phyloP scores from a whole-genome alignment of 495 filamentous ascomycete genomes.

The Corynascus novoguineensis region DNA sequence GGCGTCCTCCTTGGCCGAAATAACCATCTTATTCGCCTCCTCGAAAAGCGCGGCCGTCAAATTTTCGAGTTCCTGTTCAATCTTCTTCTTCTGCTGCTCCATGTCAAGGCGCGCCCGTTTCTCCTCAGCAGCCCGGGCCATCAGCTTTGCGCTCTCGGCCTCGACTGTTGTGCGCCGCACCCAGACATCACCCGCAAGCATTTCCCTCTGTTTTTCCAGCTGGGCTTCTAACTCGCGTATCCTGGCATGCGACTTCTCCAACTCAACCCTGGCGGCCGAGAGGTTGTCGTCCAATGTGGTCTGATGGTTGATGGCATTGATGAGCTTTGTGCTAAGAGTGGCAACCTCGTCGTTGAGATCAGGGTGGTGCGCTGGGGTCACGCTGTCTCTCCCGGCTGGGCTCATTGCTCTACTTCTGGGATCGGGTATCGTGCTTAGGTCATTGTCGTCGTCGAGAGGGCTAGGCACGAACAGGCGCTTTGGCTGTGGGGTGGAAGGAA shows the following conservation, averaged over 20 bases:
- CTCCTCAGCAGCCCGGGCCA: conserved; percentile 52
- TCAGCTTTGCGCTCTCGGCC: conserved; percentile 37
- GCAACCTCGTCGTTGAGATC: conserved; percentile 86
- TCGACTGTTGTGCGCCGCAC: conserved; percentile 51
- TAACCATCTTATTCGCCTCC: conserved; percentile 97
- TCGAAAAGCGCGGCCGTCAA: conserved; percentile 88
- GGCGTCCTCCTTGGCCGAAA: conserved; percentile 46
- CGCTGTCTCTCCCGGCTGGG: conserved; percentile 25
- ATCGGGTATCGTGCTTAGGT: conserved; percentile 47
- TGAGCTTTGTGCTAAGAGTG: conserved; percentile 85
- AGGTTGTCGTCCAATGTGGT: conserved; percentile 87
- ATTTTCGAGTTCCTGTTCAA: conserved; percentile 75
- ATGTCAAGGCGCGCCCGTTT: conserved; percentile 64
- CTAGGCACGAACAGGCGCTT: conserved; percentile 27
- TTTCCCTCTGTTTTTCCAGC: conserved; percentile 44
- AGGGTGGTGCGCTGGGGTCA: conserved; percentile 49
- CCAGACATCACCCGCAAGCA: conserved; percentile 65
- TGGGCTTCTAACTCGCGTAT: conserved; percentile 61
- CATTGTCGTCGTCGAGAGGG: conserved; percentile 39
- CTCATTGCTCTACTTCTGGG: conserved; percentile 41
- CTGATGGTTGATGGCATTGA: conserved; percentile 96
- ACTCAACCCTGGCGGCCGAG: conserved; percentile 71
- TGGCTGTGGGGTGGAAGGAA: conserved; percentile 28
- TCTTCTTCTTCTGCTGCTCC: conserved; percentile 63
- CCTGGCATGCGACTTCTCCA: conserved; percentile 66